These are phyloP conservation scores for Pisolithus orientalis DNA, from an alignment of 768 basidiomycete species.

Conservation along the genomic window DNA sequence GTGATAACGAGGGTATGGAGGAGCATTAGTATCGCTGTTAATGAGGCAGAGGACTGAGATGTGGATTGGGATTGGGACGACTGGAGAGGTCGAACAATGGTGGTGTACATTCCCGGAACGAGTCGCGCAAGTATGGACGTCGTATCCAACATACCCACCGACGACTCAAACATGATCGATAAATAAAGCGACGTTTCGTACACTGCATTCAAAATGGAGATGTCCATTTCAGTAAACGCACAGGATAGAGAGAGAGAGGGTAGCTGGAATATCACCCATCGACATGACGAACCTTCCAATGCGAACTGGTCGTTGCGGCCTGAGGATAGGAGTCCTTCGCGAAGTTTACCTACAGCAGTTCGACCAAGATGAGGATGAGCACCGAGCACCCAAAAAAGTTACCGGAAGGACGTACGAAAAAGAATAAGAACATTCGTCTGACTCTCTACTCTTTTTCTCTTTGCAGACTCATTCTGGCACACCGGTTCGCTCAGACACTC, in stretches of 20 bases:
- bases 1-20: slow-evolving; percentile 50
- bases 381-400: background rate
- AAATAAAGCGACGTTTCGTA: slow-evolving; percentile 72
- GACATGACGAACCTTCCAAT: slow-evolving; percentile 49
- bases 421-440: slow-evolving; percentile 68
- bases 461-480: slow-evolving; percentile 12
- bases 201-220: slow-evolving; percentile 31
- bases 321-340: slow-evolving; percentile 66
- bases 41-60: slow-evolving; percentile 17
- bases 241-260: background rate
- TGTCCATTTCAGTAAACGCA: background rate
- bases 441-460: slow-evolving; percentile 38
- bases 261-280: background rate
- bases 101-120: slow-evolving; percentile 41
- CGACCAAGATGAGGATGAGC: background rate
- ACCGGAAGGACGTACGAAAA: slow-evolving; percentile 47
- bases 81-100: no score
- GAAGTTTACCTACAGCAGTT: slow-evolving; percentile 54
- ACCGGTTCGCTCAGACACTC: slow-evolving; percentile 24
- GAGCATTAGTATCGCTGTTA: slow-evolving; percentile 42
- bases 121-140: slow-evolving; percentile 57
- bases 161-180: slow-evolving; percentile 54
- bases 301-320: slow-evolving; percentile 55
- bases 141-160: slow-evolving; percentile 40
- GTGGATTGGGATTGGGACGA: background rate